Base-by-base conservation (phyloP, 164 flowering plant genomes). In the Aristolochia contorta region DNA sequence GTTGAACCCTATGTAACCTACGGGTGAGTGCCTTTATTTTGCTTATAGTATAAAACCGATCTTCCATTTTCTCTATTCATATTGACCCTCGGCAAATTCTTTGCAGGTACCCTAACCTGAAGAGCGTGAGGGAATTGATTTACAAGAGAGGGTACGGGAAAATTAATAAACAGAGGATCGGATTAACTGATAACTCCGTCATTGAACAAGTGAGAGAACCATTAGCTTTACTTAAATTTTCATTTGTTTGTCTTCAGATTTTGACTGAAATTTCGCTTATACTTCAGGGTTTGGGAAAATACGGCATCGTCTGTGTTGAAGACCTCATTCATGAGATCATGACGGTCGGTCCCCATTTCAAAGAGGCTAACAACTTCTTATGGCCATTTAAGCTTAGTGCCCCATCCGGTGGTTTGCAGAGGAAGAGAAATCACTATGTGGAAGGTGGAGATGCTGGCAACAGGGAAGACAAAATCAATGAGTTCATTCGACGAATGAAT, bases 361-460 rank as follows among this genome's bases (percentile, higher is more conserved):
- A 70, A 72, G 73, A 82, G 63, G 86, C 84, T 7, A 78, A 82
- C 72, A 82, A 82, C 70, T 80, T 78, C 71, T 58, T 78, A 12
- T 82, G 84, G 84, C 84, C 86, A 1, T 79, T 82, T 66, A 65
- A 81, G 72, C 72, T 81, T 13, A 81, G 65, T 50, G 85, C 81
- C 22, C 83, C 83, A 16, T 49, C 61, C 33, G 81, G 82, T 58
- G 86, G 86, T 20, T 23, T 78, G 16, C 68, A 79, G 63, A 80
- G 80, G 67, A 82, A 82, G 69, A 76, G 86, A 48, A 80, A 82
- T 45, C 84, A 82, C 37, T 82, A 78, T 53, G 84, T 79, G 7
- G 82, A 82, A 63, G 82, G 80, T 18, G 84, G 86, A 27, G 86
- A 82, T 72, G 84, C 82, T 48, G 84, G 86, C 30, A 82, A 82